Base-by-base conservation (phyloP, 2,329 filamentous ascomycete genomes). In the Alternaria brassicae region DNA sequence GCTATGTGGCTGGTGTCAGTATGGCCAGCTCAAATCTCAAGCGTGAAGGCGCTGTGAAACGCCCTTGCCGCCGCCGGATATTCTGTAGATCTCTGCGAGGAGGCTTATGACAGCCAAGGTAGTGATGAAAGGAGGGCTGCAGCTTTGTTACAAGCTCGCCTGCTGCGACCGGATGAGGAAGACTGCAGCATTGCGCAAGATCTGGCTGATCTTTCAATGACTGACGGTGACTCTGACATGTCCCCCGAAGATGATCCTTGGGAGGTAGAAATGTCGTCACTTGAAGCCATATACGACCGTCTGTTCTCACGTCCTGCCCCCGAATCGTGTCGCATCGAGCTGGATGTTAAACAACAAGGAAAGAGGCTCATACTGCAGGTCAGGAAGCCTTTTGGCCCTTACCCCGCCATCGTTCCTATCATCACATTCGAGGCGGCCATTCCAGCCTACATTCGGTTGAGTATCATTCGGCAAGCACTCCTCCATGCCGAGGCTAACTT, bases 381-480 rank as follows among this genome's bases (percentile, higher is more conserved):
- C 62, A 88, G 91, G 58, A 90, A 85, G 65, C 88, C 92, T 1
- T 85, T 85, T 3, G 82, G 74, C 13, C 77, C 85, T 47, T 99
- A 98, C 76, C 95, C 95, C 1, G 78, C 84, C 71, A 70, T 86
- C 76, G 77, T 87, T 80, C 82, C 89, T 1, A 85, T 96, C 9
- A 81, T 97, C 34, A 87, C 89, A 3, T 83, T 97, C 30, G 85
- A 86, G 51, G 80, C 80, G 12, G 79, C 86, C 10, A 84, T 98
- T 12, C 95, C 95, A 19, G 92, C 95, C 3, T 97, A 99, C 72
- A 96, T 98, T 72, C 91, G 94, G 61, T 83, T 99, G 10, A 97
- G 93, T 71, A 89, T 97, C 36, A 87, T 95, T 69, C 89, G 91
- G 68, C 89, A 91, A 77, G 88, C 89, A 2, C 81, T 97, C 5